Base-by-base conservation (phyloP, 2,329 filamentous ascomycete genomes). In the Stagonosporopsis cucurbitacearum region DNA sequence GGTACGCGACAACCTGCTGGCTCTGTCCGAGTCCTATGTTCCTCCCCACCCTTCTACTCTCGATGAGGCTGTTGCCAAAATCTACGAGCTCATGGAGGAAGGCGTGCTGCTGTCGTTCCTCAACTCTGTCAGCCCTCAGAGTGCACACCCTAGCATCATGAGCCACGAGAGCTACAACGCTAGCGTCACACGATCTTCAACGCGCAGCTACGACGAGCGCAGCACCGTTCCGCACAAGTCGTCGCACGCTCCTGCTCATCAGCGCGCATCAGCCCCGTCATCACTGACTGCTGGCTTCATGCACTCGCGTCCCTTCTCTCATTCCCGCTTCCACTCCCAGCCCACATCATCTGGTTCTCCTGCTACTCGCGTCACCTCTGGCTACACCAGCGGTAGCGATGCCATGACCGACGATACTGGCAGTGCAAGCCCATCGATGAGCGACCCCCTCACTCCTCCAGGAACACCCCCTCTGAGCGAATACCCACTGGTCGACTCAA, bases 1-100 rank as follows among this genome's bases (percentile, higher is more conserved):
- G 60, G 91, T 97, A 40, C 89, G 94, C 32, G 92, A 98, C 72
- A 85, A 85, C 32, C 82, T 99, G 20, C 81, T 98, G 30, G 81
- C 81, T 37, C 81, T 89, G 36, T 83, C 86, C 7, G 77, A 83
- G 13, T 75, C 79, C 1, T 79, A 81, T 6, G 81, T 87, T 0
- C 92, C 94, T 6, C 89, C 88, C 5, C 79, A 86, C 55, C 93
- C 95, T 1, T 85, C 88, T 36, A 85, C 87, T 50, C 81, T 99
- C 15, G 89, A 96, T 57, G 85, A 90, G 46, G 92, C 95, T 19
- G 90, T 96, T 22, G 84, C 85, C 59, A 96, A 96, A 58, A 91
- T 97, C 36, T 93, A 94, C 74, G 95, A 98, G 66, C 81, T 99
- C 52, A 98, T 99, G 93, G 96, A 96, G 68, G 95, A 98, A 73